Conservation (phyloP, 345 rosid species). For the Populus simonii region DNA sequence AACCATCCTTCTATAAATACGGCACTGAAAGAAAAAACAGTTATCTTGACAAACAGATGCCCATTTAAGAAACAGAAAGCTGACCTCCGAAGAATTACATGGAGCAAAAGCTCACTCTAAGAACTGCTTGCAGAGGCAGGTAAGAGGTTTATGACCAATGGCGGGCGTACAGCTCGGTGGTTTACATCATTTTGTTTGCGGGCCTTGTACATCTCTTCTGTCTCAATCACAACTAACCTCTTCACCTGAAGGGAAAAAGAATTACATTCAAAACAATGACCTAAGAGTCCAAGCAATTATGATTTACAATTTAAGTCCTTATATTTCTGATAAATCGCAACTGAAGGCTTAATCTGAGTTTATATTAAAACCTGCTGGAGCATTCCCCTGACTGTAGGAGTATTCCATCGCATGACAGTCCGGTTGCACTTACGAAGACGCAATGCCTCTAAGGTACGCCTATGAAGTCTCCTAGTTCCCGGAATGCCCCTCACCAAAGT, state of each 20-base stretch:
- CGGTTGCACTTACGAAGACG: constrained; percentile 69
- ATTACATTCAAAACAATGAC: neutral
- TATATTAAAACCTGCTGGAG: constrained; percentile 51
- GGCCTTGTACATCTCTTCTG: constrained; percentile 75
- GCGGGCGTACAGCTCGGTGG: constrained; percentile 56
- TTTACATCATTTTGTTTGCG: constrained; percentile 58
- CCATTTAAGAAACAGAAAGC: constrained; percentile 1
- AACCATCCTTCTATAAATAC: neutral
- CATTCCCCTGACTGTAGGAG: constrained; percentile 71
- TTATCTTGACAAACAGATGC: neutral
- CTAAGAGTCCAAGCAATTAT: neutral
- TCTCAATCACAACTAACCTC: constrained; percentile 69
- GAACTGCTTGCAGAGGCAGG: constrained; percentile 34
- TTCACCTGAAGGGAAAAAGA: constrained; percentile 47
- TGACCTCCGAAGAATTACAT: constrained; percentile 13
- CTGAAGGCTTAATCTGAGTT: neutral
- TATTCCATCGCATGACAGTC: constrained; percentile 62
- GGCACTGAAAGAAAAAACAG: neutral
- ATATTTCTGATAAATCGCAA: neutral
- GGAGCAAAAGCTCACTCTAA: constrained; percentile 3
- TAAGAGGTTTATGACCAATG: constrained; percentile 53
- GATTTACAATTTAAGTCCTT: neutral
- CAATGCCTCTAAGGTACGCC: constrained; percentile 75
- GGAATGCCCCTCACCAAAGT: constrained; percentile 82
- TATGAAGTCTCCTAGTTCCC: constrained; percentile 76